Evolutionary conservation across 257 asterid genomes (phyloP), one percentile per base, ranked within the genome.

Genomic region (Solanum neorickii): DNA sequence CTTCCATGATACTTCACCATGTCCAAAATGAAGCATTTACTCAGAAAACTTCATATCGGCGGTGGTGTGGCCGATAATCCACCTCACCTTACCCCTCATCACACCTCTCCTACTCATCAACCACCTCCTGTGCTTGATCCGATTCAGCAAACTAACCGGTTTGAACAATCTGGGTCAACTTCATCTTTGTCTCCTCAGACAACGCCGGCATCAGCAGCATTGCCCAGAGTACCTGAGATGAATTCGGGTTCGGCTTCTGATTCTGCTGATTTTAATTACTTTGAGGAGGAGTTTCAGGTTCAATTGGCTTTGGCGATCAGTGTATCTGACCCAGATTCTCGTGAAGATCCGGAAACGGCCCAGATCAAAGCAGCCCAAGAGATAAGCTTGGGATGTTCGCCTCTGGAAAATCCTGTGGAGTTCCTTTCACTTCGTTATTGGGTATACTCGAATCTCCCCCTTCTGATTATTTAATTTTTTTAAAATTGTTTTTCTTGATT

Each of bases 241-340:
- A 75, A 77, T 35, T 83, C 86, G 25, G 89, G 21, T 65, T 65
- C 83, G n/a, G 74, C 52, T 46, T 35, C 83, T 2, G 69, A 27
- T 84, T 80, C 83, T 49, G 39, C 88, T 31, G 92, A 91, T 89
- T 94, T 93, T 88, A 93, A 90, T 92, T 95, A 91, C 93, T 89
- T 96, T 65, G 99, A 97, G 93, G 99, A 97, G 98, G 99, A 97
- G 91, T 97, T 95, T 88, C 98, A 97, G 91, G 94, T 97, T 88
- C 99, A 97, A 88, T 90, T 97, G 94, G 99, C 99, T 86, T 88
- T 97, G 91, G 99, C 99, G 87, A 96, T 97, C 90, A 97, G 99
- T 91, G 99, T 93, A 27, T 97, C 99, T 83, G 99, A 96, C 94
- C 91, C 92, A 78, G 92, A 89, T 89, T 88, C 92, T 33, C 90